Evolutionary conservation across 371 early-diverging fungal species (phyloP), one percentile per base, ranked within the genome.

Genomic region (Mucor mucedo): DNA sequence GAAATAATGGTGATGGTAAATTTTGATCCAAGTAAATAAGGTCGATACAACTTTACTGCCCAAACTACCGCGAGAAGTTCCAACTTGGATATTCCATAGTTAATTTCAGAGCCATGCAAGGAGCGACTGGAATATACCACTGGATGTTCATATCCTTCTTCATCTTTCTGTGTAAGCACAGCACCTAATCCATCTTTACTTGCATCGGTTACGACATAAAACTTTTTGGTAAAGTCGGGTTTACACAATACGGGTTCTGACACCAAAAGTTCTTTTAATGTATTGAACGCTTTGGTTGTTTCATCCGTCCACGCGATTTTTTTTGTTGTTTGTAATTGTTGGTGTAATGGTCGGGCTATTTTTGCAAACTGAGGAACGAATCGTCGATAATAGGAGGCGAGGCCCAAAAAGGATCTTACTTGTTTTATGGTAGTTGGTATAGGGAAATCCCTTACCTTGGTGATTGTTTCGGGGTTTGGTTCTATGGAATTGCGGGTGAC

Each of bases 371-470:
- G 5, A 10, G 49, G 13, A 3, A 59, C 35, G 0, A 59, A 59
- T 0, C 60, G 1, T 28, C 60, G 39, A 13, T 42, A 42, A 32
- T 61, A 61, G 0, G 62, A 61, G 13, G 52, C 41, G 7, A 61
- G 2, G 1, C 54, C 44, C 21, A 9, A 9, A 33, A 61, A 61
- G 1, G 40, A 39, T 21, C 54, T 21, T 5, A 54, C 21, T 54
- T 54, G 62, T 5, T 39, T 53, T 0, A 35, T 54, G 4, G 54
- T 40, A 6, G 16, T 61, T 2, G 62, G 62, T 42, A 16, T 2
- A 5, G 62, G 62, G n/a, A 41, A 61, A 2, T 53, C 5, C 0
- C 11, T 52, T 1, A 61, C 52, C 54, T 61, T 61, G 1, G 52
- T 39, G 0, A 53, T 48, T 0, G 40, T 61, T 0, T 11, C 38